These are phyloP conservation scores for Tetragonia tetragonoides DNA, from an alignment of 148 eudicot genomes.

Conservation along the genomic window DNA sequence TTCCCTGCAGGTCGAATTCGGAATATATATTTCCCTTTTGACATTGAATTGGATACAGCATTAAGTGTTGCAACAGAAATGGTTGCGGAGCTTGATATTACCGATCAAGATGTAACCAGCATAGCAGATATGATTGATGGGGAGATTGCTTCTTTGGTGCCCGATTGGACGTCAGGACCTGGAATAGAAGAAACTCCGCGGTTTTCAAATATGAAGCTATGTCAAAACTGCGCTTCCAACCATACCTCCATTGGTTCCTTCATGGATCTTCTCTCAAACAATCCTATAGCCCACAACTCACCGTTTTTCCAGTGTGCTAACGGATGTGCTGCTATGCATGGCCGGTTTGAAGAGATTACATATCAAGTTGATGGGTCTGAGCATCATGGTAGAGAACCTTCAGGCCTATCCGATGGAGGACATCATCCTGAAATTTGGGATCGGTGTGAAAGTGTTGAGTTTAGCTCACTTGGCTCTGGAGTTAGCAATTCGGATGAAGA, in stretches of 20 bases:
- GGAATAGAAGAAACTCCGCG: constrained; percentile 52
- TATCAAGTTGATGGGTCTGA: constrained; percentile 47
- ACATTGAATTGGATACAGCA: constrained; percentile 67
- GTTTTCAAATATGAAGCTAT: constrained; percentile 34
- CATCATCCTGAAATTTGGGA: constrained; percentile 35
- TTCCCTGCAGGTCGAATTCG: constrained; percentile 53
- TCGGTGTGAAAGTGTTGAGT: constrained; percentile 40
- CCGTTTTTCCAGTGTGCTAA: constrained; percentile 39
- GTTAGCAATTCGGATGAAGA: constrained; percentile 40
- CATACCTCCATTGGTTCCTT: constrained; percentile 51
- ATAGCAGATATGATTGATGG: constrained; percentile 83
- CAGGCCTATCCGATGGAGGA: constrained; percentile 22
- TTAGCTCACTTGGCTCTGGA: constrained; percentile 30
- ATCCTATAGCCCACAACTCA: constrained; percentile 38
- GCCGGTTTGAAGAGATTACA: constrained; percentile 78
- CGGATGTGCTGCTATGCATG: constrained; percentile 62
- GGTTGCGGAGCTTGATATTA: constrained; percentile 77
- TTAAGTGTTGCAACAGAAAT: constrained; percentile 83
- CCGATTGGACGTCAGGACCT: constrained; percentile 60
- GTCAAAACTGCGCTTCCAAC: constrained; percentile 55
- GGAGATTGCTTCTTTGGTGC: constrained; percentile 61
- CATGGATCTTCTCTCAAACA: constrained; percentile 40
- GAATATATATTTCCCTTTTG: constrained; percentile 79
- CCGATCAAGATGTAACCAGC: constrained; percentile 72
- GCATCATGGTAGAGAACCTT: constrained; percentile 22